A percentile compares a stretch with the other conserved stretches of the same genome.
phyloP scores from a whole-genome alignment of 1,284 basidiomycete genomes.

The Agaricales sp. region DNA sequence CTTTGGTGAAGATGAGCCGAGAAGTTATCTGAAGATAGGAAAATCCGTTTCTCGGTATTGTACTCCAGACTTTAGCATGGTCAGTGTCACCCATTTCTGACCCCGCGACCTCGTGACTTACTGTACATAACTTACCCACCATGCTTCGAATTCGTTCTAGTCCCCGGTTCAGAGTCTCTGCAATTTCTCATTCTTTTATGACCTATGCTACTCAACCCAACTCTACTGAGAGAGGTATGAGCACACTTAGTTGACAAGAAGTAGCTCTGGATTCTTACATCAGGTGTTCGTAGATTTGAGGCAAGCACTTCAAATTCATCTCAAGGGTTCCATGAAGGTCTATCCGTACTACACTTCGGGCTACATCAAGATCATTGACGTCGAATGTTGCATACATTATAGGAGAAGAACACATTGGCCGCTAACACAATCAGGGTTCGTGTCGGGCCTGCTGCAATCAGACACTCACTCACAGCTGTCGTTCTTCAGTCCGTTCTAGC shows the following conservation, averaged over 20 bases:
- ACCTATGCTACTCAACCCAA: no score
- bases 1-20: no score
- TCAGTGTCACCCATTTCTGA: no score
- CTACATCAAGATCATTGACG: not conserved
- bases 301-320: constrained; percentile 28
- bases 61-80: no score
- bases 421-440: constrained; percentile 54
- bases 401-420: constrained; percentile 44
- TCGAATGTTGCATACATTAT: constrained; percentile 8
- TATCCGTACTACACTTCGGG: constrained; percentile 3
- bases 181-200: no score
- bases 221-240: no score
- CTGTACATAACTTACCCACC: not conserved
- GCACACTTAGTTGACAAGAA: no score
- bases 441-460: constrained; percentile 4
- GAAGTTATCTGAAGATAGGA: no score
- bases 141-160: not conserved
- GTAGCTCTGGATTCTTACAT: no score
- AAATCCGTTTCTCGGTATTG: no score
- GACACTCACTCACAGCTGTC: not conserved
- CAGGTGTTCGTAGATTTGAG: constrained; percentile 44
- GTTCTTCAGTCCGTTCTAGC: constrained; percentile 48
- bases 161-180: not conserved
- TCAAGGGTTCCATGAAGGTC: constrained; percentile 60
- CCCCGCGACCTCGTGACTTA: no score